Evolutionary conservation across 768 basidiomycete genomes (phyloP).

Genomic region (Russula virescens): DNA sequence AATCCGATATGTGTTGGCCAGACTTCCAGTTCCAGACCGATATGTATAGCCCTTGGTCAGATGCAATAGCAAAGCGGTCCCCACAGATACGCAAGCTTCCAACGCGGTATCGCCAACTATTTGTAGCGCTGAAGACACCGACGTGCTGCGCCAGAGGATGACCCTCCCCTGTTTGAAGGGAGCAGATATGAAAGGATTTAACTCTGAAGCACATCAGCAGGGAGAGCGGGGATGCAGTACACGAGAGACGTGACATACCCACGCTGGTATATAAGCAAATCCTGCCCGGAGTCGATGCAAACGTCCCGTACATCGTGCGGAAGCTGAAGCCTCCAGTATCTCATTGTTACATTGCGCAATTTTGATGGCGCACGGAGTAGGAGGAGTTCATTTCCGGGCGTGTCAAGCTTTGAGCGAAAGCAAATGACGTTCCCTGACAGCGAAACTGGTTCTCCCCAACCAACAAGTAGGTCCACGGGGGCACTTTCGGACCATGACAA

Average conservation of each 20-base stretch:
- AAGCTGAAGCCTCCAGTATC: neutral
- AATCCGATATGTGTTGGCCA: slow-evolving; percentile 9
- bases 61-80: slow-evolving; percentile 1
- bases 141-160: slow-evolving; percentile 2
- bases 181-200: slow-evolving; percentile 6
- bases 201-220: neutral
- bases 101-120: slow-evolving; percentile 6
- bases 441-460: slow-evolving; percentile 6
- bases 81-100: slow-evolving; percentile 12
- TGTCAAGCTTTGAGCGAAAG: neutral
- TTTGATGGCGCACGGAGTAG: slow-evolving; percentile 10
- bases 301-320: neutral
- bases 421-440: slow-evolving; percentile 4
- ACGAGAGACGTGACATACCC: neutral
- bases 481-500: neutral
- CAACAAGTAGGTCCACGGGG: neutral
- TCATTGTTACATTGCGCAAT: slow-evolving; percentile 4
- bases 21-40: slow-evolving; percentile 14
- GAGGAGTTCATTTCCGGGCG: neutral
- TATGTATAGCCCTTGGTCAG: slow-evolving; percentile 13
- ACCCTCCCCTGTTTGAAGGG: neutral
- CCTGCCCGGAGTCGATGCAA: slow-evolving; percentile 5
- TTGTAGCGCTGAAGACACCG: neutral
- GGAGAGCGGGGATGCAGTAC: neutral
- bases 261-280: neutral